A percentile compares a stretch with the other conserved stretches of the same genome.
Evolutionary conservation across 2,329 filamentous ascomycete genomes (phyloP).

Genomic region (Pestalotiopsis sp.): DNA sequence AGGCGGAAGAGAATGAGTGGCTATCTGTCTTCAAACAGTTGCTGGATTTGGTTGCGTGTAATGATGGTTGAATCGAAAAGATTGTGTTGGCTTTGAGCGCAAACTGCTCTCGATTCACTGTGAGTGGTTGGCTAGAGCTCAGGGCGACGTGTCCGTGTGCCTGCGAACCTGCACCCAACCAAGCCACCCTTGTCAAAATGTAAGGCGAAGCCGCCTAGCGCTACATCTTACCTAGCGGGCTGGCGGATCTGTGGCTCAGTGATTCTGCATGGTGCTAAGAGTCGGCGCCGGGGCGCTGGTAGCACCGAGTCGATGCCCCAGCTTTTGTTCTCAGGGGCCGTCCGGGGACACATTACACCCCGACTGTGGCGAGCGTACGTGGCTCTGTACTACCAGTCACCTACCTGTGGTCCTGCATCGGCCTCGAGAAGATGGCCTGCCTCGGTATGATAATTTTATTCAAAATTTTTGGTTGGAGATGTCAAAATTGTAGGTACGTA

Average conservation of each 20-base stretch:
- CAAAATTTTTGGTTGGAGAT: not conserved
- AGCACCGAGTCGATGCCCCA: no score
- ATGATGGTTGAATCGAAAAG: not conserved
- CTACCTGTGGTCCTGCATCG: no score
- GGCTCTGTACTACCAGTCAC: no score
- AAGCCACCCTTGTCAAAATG: not conserved
- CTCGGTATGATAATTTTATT: not conserved
- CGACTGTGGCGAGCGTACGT: no score
- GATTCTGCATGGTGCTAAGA: no score
- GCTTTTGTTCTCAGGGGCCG: no score
- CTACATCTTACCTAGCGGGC: not conserved
- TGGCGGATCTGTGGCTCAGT: not conserved
- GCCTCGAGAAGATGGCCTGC: no score
- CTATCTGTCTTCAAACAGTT: not conserved
- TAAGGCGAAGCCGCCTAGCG: not conserved
- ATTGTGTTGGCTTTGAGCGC: not conserved
- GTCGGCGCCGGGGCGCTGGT: no score
- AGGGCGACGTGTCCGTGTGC: constrained; percentile 4
- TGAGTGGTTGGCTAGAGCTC: not conserved
- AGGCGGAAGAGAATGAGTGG: not conserved
- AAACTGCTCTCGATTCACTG: not conserved
- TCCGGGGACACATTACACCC: no score
- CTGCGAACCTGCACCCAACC: not conserved
- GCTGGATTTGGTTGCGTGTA: not conserved
- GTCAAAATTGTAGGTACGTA: not conserved